Conservation (phyloP, 2,329 filamentous ascomycete species). For the Diaporthe australafricana region DNA sequence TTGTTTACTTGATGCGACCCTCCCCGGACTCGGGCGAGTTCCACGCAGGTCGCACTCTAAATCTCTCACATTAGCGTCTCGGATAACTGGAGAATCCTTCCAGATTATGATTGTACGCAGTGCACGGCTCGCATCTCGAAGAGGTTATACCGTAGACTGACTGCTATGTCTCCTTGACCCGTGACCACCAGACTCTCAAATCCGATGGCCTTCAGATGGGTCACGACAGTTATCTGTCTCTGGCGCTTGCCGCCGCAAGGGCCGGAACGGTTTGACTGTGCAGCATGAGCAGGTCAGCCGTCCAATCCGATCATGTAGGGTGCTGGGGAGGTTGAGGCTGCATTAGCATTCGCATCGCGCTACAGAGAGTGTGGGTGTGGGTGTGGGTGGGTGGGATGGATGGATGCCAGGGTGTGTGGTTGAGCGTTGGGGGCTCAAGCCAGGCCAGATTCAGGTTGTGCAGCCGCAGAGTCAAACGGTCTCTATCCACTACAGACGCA, state of each 20-base stretch:
- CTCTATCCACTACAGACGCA: not conserved
- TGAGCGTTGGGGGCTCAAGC: conserved; percentile 10
- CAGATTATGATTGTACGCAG: not conserved
- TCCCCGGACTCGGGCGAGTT: not conserved
- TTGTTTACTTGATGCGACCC: conserved; percentile 18
- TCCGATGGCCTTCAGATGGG: conserved; percentile 13
- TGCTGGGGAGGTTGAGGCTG: conserved; percentile 25
- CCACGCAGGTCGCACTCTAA: not conserved
- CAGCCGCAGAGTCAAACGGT: conserved; percentile 13
- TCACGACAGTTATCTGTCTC: conserved; percentile 21
- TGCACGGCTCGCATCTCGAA: not conserved
- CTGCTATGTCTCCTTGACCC: not conserved
- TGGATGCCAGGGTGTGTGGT: not conserved
- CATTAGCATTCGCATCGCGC: conserved; percentile 32
- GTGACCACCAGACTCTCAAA: conserved; percentile 1
- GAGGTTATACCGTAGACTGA: not conserved
- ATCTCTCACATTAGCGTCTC: conserved; percentile 7
- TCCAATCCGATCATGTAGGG: conserved; percentile 23
- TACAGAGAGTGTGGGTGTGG: not conserved
- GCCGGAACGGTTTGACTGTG: conserved; percentile 15
- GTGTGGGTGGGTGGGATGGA: not conserved
- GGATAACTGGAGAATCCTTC: not conserved
- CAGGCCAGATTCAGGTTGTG: conserved; percentile 12
- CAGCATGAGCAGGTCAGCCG: conserved; percentile 33
- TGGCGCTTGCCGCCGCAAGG: conserved; percentile 20